A percentile compares a stretch with the other conserved stretches of the same genome.
Conservation (phyloP, 208 protist genomes). For the Wallacemonas rigidus region DNA sequence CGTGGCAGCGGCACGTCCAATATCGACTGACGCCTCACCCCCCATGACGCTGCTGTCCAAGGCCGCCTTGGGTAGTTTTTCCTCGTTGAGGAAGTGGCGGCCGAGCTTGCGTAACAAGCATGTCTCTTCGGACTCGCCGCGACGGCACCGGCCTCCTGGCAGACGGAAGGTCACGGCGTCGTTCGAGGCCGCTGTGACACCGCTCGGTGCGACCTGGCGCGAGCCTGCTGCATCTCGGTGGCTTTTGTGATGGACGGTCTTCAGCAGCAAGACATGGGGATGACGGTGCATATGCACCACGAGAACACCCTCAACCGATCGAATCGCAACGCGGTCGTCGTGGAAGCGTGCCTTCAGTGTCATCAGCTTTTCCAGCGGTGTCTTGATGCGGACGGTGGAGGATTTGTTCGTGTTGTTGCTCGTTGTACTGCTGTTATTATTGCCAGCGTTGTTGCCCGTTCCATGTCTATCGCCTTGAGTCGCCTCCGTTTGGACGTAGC, state of each 20-base stretch:
- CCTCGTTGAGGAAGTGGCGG: conserved; percentile 65
- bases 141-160: conserved; percentile 74
- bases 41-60: not conserved
- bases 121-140: conserved; percentile 67
- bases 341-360: conserved; percentile 83
- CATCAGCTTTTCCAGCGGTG: conserved; percentile 78
- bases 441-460: conserved; percentile 4
- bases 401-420: conserved; percentile 22
- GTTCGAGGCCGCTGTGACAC: conserved; percentile 43
- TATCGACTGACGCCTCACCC: conserved; percentile 34
- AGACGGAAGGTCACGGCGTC: conserved; percentile 57
- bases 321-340: conserved; percentile 75
- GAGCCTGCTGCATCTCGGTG: conserved; percentile 9
- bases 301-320: conserved; percentile 91
- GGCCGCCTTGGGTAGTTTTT: conserved; percentile 29
- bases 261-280: conserved; percentile 91
- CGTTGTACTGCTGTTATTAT: conserved; percentile 10
- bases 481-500: conserved; percentile 56
- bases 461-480: conserved; percentile 22
- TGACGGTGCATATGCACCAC: conserved; percentile 93
- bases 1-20: conserved; percentile 11
- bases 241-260: conserved; percentile 26
- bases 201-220: conserved; percentile 18
- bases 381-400: conserved; percentile 40
- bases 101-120: conserved; percentile 82